phyloP scores from a whole-genome alignment of 2,329 filamentous ascomycete species.

The Venturiaceae sp. region DNA sequence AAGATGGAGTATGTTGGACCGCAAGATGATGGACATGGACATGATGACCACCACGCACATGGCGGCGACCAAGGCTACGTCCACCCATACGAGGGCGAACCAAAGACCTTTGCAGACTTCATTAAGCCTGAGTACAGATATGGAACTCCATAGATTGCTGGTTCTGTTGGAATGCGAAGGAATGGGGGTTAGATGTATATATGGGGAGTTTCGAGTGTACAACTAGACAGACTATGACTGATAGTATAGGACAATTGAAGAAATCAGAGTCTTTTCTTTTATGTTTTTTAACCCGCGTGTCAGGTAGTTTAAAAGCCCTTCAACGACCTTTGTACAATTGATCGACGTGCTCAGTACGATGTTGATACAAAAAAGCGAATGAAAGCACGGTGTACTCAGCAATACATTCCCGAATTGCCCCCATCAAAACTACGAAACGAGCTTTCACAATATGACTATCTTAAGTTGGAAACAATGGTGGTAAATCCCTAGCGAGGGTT shows the following conservation, averaged over 20 bases:
- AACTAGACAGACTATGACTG: neutral
- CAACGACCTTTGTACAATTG: too few relatives aligned
- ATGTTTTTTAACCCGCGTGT: too few relatives aligned
- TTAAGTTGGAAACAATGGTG: too few relatives aligned
- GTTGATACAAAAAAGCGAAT: too few relatives aligned
- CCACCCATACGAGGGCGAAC: constrained; percentile 57
- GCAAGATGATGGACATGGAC: constrained; percentile 22
- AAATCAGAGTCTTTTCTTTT: neutral
- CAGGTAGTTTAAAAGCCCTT: too few relatives aligned
- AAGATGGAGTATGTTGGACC: constrained; percentile 97
- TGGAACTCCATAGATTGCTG: neutral
- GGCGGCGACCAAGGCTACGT: constrained; percentile 36
- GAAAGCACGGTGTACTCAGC: too few relatives aligned
- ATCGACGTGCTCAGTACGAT: too few relatives aligned
- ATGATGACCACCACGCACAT: constrained; percentile 21
- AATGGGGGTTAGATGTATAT: neutral
- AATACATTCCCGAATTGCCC: too few relatives aligned
- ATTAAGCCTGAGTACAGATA: constrained; percentile 94
- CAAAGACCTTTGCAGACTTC: constrained; percentile 94
- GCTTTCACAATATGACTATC: too few relatives aligned
- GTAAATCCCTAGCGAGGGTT: too few relatives aligned
- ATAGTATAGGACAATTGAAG: neutral
- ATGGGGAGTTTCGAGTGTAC: neutral
- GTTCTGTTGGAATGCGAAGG: too few relatives aligned
- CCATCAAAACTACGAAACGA: too few relatives aligned